These are phyloP conservation scores for Chaetoceros tenuissimus DNA, from an alignment of 108 stramenopile genomes.

Conservation along the genomic window DNA sequence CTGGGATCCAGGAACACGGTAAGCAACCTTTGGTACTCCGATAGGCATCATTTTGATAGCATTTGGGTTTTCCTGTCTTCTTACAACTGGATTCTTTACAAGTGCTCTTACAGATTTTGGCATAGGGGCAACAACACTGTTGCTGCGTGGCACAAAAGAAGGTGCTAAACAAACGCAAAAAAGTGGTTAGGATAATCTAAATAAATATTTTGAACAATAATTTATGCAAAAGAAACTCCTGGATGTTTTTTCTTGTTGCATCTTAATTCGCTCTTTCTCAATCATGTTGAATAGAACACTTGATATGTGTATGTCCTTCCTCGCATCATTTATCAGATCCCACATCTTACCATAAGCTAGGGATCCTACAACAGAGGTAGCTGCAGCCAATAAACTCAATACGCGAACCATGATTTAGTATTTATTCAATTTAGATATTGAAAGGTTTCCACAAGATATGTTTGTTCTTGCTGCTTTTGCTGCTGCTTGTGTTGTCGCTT, in stretches of 20 bases:
- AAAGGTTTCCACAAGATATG: too few relatives aligned
- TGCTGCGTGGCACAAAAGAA: slow-evolving; percentile 44
- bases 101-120: slow-evolving; percentile 37
- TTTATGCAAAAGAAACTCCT: too few relatives aligned
- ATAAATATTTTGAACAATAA: too few relatives aligned
- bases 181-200: not conserved
- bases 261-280: too few relatives aligned
- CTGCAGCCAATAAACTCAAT: not conserved
- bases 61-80: slow-evolving; percentile 19
- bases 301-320: too few relatives aligned
- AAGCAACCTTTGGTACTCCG: slow-evolving; percentile 96
- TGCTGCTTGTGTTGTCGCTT: too few relatives aligned
- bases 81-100: slow-evolving; percentile 17
- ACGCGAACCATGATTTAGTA: not conserved
- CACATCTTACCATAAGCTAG: not conserved
- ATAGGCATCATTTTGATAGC: slow-evolving; percentile 97
- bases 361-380: not conserved
- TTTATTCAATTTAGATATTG: too few relatives aligned
- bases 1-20: slow-evolving; percentile 82
- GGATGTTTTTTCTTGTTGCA: too few relatives aligned
- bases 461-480: too few relatives aligned
- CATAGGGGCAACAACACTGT: slow-evolving; percentile 33
- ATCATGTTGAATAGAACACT: too few relatives aligned
- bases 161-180: slow-evolving; percentile 17
- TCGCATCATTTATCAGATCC: too few relatives aligned